Percentiles rank a stretch among this genome's conserved stretches.
Evolutionary conservation across 495 filamentous ascomycete species (phyloP).

Genomic region (Aspergillus conjunctus): DNA sequence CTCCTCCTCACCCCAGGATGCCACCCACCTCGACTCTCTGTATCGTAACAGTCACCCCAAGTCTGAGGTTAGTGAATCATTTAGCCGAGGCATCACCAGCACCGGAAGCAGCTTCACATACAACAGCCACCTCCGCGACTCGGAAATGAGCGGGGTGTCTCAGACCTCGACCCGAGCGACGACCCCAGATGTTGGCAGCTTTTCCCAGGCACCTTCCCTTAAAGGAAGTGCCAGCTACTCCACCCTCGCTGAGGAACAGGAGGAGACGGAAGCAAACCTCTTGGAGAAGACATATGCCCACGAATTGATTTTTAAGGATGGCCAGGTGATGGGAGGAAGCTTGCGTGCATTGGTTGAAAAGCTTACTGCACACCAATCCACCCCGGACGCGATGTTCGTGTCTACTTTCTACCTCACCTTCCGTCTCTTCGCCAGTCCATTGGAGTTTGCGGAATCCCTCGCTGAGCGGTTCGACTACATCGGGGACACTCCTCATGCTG

Average conservation of each 20-base stretch:
- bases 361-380: constrained; percentile 89
- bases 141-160: constrained; percentile 78
- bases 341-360: constrained; percentile 89
- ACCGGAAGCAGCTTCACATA: constrained; percentile 73
- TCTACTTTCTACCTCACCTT: constrained; percentile 97
- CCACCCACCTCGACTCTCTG: constrained; percentile 16
- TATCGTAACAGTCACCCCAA: constrained; percentile 38
- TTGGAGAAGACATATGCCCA: constrained; percentile 85
- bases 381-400: constrained; percentile 90
- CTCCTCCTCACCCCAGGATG: constrained; percentile 31
- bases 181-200: constrained; percentile 68
- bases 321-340: constrained; percentile 90
- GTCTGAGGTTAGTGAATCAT: constrained; percentile 42
- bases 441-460: constrained; percentile 75
- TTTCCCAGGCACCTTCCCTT: constrained; percentile 48
- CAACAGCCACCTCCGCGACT: constrained; percentile 71
- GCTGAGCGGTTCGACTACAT: constrained; percentile 93
- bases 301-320: constrained; percentile 92
- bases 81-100: constrained; percentile 50
- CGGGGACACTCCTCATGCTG: constrained; percentile 69
- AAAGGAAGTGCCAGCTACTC: constrained; percentile 61
- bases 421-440: constrained; percentile 85
- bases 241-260: constrained; percentile 69
- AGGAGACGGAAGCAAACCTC: constrained; percentile 78
- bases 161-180: constrained; percentile 86